Base-by-base conservation (phyloP, 805 yeast species). In the Lipomyces sp. region DNA sequence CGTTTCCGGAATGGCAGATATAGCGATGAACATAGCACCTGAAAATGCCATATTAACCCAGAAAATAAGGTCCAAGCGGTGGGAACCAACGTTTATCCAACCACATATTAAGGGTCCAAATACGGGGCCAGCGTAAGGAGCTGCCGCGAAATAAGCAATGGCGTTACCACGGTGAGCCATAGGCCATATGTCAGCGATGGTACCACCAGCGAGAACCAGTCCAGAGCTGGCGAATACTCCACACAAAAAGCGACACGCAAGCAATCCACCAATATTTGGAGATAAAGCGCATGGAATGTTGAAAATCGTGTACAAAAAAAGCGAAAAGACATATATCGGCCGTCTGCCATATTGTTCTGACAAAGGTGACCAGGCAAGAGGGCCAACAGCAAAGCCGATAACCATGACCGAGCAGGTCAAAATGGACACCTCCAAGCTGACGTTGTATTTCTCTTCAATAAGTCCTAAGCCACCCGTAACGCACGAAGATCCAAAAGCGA, bases 1-100 rank as follows among this genome's bases (percentile, higher is more conserved):
- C 32, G 98, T 92, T 79, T 92, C 98, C n/a, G 97, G 98, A 37
- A 92, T 84, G 18, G 82, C 72, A 13, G 86, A 76, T 54, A 87
- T 82, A 29, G 84, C 69, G 39, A 92, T 80, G 90, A 93, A 89
- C 87, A 89, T 87, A 3, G 85, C 84, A 69, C 97, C 97, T 1
- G 95, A 90, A 79, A 92, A 90, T 3, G 93, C 96, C 90, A 92
- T 85, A 76, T 92, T 92, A 64, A 91, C 93, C 97, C 97, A 92
- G 70, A 90, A 85, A 75, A 92, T 84, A 50, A 90, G 76, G 57
- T 88, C 92, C 74, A 86, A 71, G 39, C 80, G 72, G 18, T 82
- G 84, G n/a, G 94, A 84, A 66, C 87, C 85, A 59, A 89, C 87
- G 64, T 87, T 83, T 74, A 92, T 87, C 81, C 92, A 92, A 51